Conservation (phyloP, 2,329 filamentous ascomycete genomes). For the Penicillium crustosum region DNA sequence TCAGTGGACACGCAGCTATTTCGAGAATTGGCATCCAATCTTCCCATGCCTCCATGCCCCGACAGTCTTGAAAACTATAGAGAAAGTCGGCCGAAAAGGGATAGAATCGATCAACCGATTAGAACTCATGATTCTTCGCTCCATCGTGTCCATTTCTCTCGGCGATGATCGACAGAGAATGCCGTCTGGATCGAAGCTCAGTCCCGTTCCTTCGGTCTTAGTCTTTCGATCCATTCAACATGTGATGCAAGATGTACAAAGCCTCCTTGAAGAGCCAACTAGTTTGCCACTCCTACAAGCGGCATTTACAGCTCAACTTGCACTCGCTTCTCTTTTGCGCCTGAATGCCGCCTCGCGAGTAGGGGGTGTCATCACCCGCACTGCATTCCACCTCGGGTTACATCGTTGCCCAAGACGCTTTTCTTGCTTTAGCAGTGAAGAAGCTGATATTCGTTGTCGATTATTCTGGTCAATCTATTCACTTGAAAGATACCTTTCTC, state of each 20-base stretch:
- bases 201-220: slow-evolving; percentile 44
- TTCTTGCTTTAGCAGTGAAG: slow-evolving; percentile 49
- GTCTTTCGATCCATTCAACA: slow-evolving; percentile 53
- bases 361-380: slow-evolving; percentile 56
- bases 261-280: slow-evolving; percentile 49
- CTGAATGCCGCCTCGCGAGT: slow-evolving; percentile 59
- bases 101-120: slow-evolving; percentile 32
- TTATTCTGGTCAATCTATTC: slow-evolving; percentile 60
- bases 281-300: slow-evolving; percentile 53
- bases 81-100: slow-evolving; percentile 42
- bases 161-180: slow-evolving; percentile 52
- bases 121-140: slow-evolving; percentile 49
- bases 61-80: slow-evolving; percentile 50
- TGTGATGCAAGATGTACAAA: slow-evolving; percentile 52
- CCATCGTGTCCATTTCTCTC: slow-evolving; percentile 55
- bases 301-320: slow-evolving; percentile 54
- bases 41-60: slow-evolving; percentile 59
- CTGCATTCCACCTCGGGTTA: slow-evolving; percentile 59
- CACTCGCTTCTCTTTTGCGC: slow-evolving; percentile 57
- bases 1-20: slow-evolving; percentile 54
- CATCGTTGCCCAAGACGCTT: slow-evolving; percentile 58
- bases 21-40: slow-evolving; percentile 59
- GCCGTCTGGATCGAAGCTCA: slow-evolving; percentile 3
- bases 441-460: slow-evolving; percentile 51
- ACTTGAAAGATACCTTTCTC: slow-evolving; percentile 56